Percentiles rank a stretch among this genome's conserved stretches.
Conservation (phyloP, 169 alveolate genomes). For the Eimeria acervulina region DNA sequence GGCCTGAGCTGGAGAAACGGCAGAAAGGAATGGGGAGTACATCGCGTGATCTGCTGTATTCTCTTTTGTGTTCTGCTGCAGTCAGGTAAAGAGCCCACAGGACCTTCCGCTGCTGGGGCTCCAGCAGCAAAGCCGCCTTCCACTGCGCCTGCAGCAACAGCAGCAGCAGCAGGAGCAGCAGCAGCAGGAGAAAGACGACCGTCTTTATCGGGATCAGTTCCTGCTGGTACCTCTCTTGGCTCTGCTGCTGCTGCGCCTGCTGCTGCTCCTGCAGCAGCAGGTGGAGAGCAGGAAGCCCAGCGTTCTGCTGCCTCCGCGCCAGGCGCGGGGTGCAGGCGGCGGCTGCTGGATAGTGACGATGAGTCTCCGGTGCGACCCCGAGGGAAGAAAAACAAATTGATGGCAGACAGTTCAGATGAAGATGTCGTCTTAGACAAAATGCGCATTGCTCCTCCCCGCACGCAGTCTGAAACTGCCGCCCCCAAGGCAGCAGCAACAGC, state of each 20-base stretch:
- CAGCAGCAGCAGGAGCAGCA: conserved; percentile 10
- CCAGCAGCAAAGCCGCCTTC: neutral
- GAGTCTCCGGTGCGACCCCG: conserved; percentile 79
- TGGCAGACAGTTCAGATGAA: conserved; percentile 79
- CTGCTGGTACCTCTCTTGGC: neutral
- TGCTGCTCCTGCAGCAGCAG: conserved; percentile 31
- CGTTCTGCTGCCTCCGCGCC: conserved; percentile 48
- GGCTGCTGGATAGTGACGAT: conserved; percentile 76
- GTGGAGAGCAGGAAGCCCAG: neutral
- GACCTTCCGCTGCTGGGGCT: conserved; percentile 24
- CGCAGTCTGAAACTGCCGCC: conserved; percentile 28
- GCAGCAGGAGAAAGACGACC: neutral
- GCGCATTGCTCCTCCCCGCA: conserved; percentile 50
- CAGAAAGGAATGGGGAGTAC: no score
- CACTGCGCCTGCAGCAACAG: neutral
- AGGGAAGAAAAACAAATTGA: conserved; percentile 54
- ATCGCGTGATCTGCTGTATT: neutral
- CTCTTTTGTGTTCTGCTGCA: neutral
- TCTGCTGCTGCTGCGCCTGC: conserved; percentile 32
- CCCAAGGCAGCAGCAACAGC: conserved; percentile 16
- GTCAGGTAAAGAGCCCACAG: conserved; percentile 22
- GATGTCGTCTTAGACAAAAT: conserved; percentile 28
- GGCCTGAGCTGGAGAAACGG: no score
- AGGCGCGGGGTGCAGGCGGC: conserved; percentile 42
- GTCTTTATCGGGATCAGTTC: neutral